These are phyloP conservation scores for Colletotrichum coccodes DNA, from an alignment of 2,329 filamentous ascomycete species.

Conservation along the genomic window DNA sequence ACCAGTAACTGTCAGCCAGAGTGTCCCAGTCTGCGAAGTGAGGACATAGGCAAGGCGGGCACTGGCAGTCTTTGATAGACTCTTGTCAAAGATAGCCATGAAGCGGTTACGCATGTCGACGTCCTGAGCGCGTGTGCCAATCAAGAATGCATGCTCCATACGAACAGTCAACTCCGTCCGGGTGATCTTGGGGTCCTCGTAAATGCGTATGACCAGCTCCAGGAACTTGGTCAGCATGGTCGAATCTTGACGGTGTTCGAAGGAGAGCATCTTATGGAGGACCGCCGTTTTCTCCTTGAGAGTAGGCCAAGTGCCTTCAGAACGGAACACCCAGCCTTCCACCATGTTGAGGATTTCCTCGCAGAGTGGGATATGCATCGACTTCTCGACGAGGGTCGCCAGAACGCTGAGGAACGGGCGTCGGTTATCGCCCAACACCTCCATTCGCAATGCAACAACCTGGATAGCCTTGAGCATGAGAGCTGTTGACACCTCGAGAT, in stretches of 20 bases:
- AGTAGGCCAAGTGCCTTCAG: constrained; percentile 94
- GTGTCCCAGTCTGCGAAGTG: constrained; percentile 95
- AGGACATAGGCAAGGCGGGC: constrained; percentile 91
- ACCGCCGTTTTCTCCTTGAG: constrained; percentile 99
- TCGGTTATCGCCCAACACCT: constrained; percentile 88
- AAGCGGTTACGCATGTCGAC: constrained; percentile 98
- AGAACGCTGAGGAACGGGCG: constrained; percentile 95
- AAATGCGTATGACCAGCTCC: constrained; percentile 95
- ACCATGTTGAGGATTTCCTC: constrained; percentile 95
- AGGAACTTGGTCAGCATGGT: constrained; percentile 93
- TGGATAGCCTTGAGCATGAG: constrained; percentile 97
- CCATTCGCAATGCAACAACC: constrained; percentile 91
- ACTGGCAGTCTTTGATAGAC: constrained; percentile 90
- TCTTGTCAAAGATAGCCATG: constrained; percentile 95
- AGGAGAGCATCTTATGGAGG: constrained; percentile 98
- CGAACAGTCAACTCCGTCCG: constrained; percentile 95
- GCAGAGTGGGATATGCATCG: constrained; percentile 85
- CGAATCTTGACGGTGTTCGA: constrained; percentile 85
- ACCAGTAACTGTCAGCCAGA: constrained; percentile 93
- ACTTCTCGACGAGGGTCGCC: constrained; percentile 95
- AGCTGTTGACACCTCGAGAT: constrained; percentile 88
- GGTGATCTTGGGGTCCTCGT: constrained; percentile 96
- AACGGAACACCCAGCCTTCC: constrained; percentile 95
- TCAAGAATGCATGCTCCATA: constrained; percentile 97
- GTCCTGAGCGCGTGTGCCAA: constrained; percentile 91